Evolutionary conservation across 495 filamentous ascomycete species (phyloP).

Genomic region (Penicillium goetzii): DNA sequence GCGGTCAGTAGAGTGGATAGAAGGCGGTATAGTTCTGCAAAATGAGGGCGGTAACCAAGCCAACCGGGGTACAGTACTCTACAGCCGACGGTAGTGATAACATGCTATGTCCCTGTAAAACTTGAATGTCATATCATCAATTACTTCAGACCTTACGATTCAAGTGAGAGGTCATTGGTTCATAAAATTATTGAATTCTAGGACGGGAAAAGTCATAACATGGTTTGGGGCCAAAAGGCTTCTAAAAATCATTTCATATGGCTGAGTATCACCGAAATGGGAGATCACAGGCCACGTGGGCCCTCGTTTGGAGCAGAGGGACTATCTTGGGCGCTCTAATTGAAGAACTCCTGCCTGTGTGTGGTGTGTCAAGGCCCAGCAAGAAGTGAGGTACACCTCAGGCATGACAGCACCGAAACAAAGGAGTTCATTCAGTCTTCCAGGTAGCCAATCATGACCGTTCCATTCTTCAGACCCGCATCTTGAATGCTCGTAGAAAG

Average conservation of each 20-base stretch:
- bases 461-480: constrained; percentile 86
- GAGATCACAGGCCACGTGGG: neutral
- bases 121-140: neutral
- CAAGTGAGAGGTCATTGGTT: neutral
- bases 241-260: constrained; percentile 5
- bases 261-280: neutral
- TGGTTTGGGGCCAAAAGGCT: neutral
- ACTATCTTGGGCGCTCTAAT: neutral
- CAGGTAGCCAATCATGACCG: constrained; percentile 88
- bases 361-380: neutral
- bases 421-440: constrained; percentile 55
- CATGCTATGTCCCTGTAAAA: neutral
- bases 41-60: neutral
- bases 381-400: neutral
- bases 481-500: constrained; percentile 75
- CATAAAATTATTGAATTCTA: neutral
- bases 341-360: neutral
- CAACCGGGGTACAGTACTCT: too few species aligned
- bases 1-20: neutral
- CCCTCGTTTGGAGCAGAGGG: neutral
- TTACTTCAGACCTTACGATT: neutral
- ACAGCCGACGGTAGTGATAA: too few species aligned
- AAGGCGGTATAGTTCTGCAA: neutral
- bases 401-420: neutral
- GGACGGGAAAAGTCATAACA: neutral